Evolutionary conservation across 768 basidiomycete genomes (phyloP), one percentile per base, ranked within the genome.

Genomic region (Suillus brevipes): DNA sequence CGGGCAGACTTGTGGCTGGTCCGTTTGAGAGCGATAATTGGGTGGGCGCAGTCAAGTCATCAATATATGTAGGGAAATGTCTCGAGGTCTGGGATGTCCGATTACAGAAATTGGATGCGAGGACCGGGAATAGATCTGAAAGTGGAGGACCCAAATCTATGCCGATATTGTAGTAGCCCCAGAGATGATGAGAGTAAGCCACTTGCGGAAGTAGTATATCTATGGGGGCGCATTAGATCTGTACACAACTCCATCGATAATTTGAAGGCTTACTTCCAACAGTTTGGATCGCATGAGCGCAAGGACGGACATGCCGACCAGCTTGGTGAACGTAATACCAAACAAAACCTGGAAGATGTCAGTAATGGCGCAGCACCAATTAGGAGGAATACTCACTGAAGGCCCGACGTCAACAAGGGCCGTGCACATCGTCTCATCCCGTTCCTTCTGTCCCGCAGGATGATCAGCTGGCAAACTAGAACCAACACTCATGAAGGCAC

Each of bases 121-220:
- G n/a, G n/a, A n/a, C n/a, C n/a, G n/a, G n/a, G n/a, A n/a, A n/a
- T n/a, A n/a, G n/a, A n/a, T n/a, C n/a, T n/a, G n/a, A n/a, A n/a
- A n/a, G n/a, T n/a, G n/a, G n/a, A n/a, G n/a, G n/a, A n/a, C n/a
- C n/a, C n/a, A n/a, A n/a, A n/a, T n/a, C n/a, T n/a, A n/a, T n/a
- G n/a, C n/a, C n/a, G n/a, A n/a, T n/a, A n/a, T n/a, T n/a, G n/a
- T n/a, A n/a, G n/a, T n/a, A 8, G 95, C 97, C 4, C 95, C 94
- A 14, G 93, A 89, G 38, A 96, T 74, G 65, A 98, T 97, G 60
- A 97, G 83, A 0, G 91, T 88, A 50, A 96, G 78, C 97, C 97
- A 99, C 96, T 97, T 97, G 55, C 95, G 86, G 86, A 97, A 97
- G 78, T 96, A 98, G 76, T 97, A 98, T 9, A 93, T 91, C 95